Base-by-base conservation (phyloP, 257 asterid genomes). In the Cruciata laevipes region DNA sequence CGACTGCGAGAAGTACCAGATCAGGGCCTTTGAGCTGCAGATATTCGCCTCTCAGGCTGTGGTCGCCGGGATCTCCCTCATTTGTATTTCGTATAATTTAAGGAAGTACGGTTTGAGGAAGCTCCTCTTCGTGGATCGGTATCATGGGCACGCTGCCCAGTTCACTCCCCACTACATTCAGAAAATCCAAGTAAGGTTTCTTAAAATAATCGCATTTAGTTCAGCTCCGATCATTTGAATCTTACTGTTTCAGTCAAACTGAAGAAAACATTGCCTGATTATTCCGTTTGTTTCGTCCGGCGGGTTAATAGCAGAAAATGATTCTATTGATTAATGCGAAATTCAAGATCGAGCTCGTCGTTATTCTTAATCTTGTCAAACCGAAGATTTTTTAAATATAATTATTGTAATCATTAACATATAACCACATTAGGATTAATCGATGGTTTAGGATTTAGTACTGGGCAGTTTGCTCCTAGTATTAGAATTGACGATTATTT, bases 71-170 rank as follows among this genome's bases (percentile, higher is more conserved):
- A 77, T 83, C 20, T 86, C 97, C 1, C 87, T 88, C 32, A 75
- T 86, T 65, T 88, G 90, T 73, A 61, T 90, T 23, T 90, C 95
- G 40, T 79, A 83, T 35, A 90, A 81, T 71, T 81, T 90, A 35
- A 78, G 86, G 69, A 85, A 90, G 71, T 78, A 85, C 65, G 91
- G 97, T 16, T 33, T 88, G 13, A 72, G 96, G 63, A 88, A 82
- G 79, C 86, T 89, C 58, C 85, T 91, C 37, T 89, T 91, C 44
- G 94, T 89, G 24, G 89, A 90, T 65, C 82, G 87, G 0, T 63
- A 80, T 71, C 93, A 83, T 63, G 96, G 91, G 7, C 85, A 80
- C 20, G 18, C 77, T 77, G 23, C 84, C 9, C 88, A 85, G 69
- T 81, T 86, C 63, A 84, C 85, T 0, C 78, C 83, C 7, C 96